Evolutionary conservation across 2,329 filamentous ascomycete genomes (phyloP), one percentile per base, ranked within the genome.

Genomic region (Lachnellula arida): DNA sequence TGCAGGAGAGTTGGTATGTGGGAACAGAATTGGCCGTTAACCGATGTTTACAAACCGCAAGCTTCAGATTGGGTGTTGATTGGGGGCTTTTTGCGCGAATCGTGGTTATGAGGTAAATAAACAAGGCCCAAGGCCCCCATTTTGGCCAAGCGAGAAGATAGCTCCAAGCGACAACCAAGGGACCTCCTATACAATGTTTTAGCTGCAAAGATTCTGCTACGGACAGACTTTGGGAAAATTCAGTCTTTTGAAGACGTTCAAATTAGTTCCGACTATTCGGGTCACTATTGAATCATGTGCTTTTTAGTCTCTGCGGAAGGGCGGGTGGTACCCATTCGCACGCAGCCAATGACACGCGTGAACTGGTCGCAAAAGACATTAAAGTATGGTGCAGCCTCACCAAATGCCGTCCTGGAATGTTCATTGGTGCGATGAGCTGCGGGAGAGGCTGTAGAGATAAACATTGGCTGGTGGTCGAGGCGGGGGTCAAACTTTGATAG

Each of bases 221-320:
- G 42, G 42, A 44, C 52, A 32, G 17, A 43, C 17, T 40, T 35
- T 49, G 39, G 28, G 39, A 53, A 49, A 19, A n/a, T 22, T 19
- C 9, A 15, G 6, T 7, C 48, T 17, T 51, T 46, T 49, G 44
- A 54, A 39, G 57, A 55, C 53, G 59, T 63, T 54, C 48, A 60
- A 47, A 56, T 46, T 40, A 43, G 48, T 49, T 58, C 64, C 64
- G 49, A 34, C 51, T 23, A 8, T 50, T 66, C 60, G 63, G 65
- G 63, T 58, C 61, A 51, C 25, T 42, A 35, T 56, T 54, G 58
- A 60, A 64, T 63, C 65, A 67, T 65, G 62, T 67, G 66, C 55
- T 55, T 40, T 52, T 25, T 47, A 60, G 48, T 59, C 23, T 43
- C 61, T 65, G 64, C 63, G 60, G 58, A 49, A 34, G 54, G 49